Base-by-base conservation (phyloP, 352 stramenopile species). In the Pythium dissimile region DNA sequence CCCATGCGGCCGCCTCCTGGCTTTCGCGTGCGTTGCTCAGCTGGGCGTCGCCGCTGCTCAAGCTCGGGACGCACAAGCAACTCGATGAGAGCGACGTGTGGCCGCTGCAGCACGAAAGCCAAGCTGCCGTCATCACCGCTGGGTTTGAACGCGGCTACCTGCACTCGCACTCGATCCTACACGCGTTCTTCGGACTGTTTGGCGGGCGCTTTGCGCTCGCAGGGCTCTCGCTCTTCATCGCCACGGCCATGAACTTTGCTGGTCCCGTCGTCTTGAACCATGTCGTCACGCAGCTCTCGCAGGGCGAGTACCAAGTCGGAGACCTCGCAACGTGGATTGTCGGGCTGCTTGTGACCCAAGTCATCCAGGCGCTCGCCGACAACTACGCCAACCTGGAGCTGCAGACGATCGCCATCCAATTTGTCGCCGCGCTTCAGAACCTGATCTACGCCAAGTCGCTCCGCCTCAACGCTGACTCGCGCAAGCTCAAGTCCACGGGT, bases 371-470 rank as follows among this genome's bases (percentile, higher is more conserved):
- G n/a, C 47, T 89, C 9, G 45, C 70, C 15, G 71, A 83, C 39
- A 82, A 71, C 28, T 77, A 79, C 50, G 67, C 65, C 6, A 75
- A 63, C 15, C 73, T 82, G 34, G 66, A 72, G 20, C 77, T 62
- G 15, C 69, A 87, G 53, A 26, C 77, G 2, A 73, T 87, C 34
- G 73, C 75, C 16, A 73, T 86, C 53, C 62, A 86, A 53, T 77
- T 88, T 28, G 61, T 69, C 10, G 69, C 58, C 5, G 57, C 66
- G 1, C 48, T 89, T 44, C 84, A 87, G 64, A 72, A 61, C 16
- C 28, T 84, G 31, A 57, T 89, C 31, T 85, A 79, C 62, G 50
- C 47, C 27, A 86, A 87, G 57, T 72, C 69, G n/a, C 42, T 87
- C 24, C 59, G 54, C 5, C 55, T 87, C 13, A 82, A 66, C 46